Percentiles rank a stretch among this genome's conserved stretches.
These are phyloP conservation scores for Exobasidium cylindrosporum DNA, from an alignment of 1,284 basidiomycete genomes.

Conservation along the genomic window DNA sequence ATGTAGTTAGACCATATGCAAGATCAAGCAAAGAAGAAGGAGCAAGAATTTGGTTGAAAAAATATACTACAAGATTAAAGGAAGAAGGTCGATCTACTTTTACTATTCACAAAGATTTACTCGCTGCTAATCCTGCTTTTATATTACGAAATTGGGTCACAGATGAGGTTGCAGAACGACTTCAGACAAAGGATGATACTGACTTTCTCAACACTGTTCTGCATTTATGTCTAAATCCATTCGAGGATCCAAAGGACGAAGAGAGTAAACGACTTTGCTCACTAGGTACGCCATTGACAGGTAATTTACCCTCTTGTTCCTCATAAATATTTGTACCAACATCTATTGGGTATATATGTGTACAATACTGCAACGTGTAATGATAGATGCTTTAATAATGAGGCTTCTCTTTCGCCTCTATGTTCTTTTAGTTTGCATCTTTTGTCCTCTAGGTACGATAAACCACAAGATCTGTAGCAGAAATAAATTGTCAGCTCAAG, in stretches of 20 bases:
- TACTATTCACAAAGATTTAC: conserved; percentile 23
- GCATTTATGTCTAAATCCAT: conserved; percentile 40
- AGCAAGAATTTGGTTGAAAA: conserved; percentile 31
- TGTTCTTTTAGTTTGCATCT: no score
- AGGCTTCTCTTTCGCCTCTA: no score
- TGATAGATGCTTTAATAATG: no score
- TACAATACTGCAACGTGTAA: not conserved
- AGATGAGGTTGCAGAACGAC: conserved; percentile 41
- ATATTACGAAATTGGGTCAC: conserved; percentile 52
- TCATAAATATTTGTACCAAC: conserved; percentile 21
- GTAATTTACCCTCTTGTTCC: conserved; percentile 46
- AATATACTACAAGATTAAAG: conserved; percentile 30
- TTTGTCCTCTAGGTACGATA: not conserved
- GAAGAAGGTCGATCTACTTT: conserved; percentile 20
- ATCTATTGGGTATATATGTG: not conserved
- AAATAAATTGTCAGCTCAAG: no score
- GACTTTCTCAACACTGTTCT: conserved; percentile 38
- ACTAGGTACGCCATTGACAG: conserved; percentile 33
- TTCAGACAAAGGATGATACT: conserved; percentile 45
- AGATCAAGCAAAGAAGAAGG: conserved; percentile 25
- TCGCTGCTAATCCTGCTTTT: conserved; percentile 40
- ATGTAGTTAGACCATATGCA: conserved; percentile 22
- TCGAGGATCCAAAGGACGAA: conserved; percentile 33
- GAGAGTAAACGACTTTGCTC: conserved; percentile 26
- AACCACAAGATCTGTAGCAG: conserved; percentile 1